These are phyloP conservation scores for Exserohilum rostratum DNA, from an alignment of 2,329 filamentous ascomycete genomes.

Conservation along the genomic window DNA sequence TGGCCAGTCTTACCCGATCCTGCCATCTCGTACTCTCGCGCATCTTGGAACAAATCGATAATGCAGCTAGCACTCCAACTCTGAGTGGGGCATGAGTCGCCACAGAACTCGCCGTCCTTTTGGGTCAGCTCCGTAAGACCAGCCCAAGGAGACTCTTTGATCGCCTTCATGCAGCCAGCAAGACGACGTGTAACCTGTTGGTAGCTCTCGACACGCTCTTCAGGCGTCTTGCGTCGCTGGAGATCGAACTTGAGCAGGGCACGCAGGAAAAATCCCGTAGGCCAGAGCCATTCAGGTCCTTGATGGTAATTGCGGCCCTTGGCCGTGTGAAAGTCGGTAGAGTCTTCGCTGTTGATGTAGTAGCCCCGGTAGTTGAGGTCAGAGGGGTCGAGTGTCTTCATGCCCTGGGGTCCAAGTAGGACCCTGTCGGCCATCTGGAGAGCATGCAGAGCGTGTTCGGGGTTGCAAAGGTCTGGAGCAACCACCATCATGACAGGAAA, in stretches of 20 bases:
- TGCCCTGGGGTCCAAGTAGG: conserved; percentile 85
- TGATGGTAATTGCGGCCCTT: conserved; percentile 99
- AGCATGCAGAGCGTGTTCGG: conserved; percentile 76
- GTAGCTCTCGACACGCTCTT: conserved; percentile 83
- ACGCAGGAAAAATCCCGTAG: conserved; percentile 91
- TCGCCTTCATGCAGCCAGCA: conserved; percentile 82
- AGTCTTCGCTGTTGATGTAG: conserved; percentile 95
- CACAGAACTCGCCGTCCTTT: conserved; percentile 81
- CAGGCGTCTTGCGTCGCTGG: conserved; percentile 66
- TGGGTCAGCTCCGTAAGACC: conserved; percentile 93
- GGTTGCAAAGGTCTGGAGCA: conserved; percentile 84
- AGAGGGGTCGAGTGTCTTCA: conserved; percentile 91
- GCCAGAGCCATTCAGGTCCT: conserved; percentile 98
- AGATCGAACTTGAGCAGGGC: conserved; percentile 91
- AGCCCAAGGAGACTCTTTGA: conserved; percentile 81
- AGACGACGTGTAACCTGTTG: conserved; percentile 90
- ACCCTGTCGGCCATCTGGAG: conserved; percentile 79
- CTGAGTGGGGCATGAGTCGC: conserved; percentile 94
- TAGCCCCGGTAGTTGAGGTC: conserved; percentile 94
- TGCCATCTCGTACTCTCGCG: conserved; percentile 49
- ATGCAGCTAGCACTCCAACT: conserved; percentile 95
- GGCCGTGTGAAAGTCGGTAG: conserved; percentile 84
- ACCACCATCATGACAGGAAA: conserved; percentile 96
- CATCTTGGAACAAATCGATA: conserved; percentile 96
- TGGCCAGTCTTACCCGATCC: not conserved